Evolutionary conservation across 495 filamentous ascomycete species (phyloP), one percentile per base, ranked within the genome.

Genomic region (Lepidopterella palustris): DNA sequence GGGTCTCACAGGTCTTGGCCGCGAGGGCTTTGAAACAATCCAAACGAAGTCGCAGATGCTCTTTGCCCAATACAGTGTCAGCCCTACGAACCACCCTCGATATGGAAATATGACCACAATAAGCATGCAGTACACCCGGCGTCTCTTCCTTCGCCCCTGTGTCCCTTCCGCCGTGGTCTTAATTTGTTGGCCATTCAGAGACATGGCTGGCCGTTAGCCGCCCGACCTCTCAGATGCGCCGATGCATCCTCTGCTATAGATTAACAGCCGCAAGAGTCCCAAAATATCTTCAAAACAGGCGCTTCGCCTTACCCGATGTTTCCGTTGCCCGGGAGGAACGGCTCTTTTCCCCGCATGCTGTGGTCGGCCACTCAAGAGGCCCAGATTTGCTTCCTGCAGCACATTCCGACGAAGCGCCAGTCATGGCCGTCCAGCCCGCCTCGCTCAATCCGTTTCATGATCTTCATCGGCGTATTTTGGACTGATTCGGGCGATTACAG

Each of bases 221-320:
- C 62, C 62, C 53, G 24, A 39, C 53, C 15, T 49, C 39, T 40
- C 25, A 45, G 23, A 52, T 58, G 53, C 45, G 53, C 53, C 61
- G 31, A 60, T 28, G 32, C 57, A 29, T 21, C 49, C 35, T 60
- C 57, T 66, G 56, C 55, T 57, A n/a, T 53, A 62, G 64, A 54
- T 21, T 20, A 29, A 61, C 57, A 62, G 60, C 55, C 64, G 57
- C 57, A 59, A 56, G 5, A n/a, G 9, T 28, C 26, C 28, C 15
- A 29, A 45, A 53, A 65, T 26, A 53, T 52, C 60, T 45, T 67
- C 64, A 67, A 67, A n/a, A 67, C 60, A 59, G 63, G 64, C 64
- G 64, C 64, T 62, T 66, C 59, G 31, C 51, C 55, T 62, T 6
- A 8, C 63, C 42, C 45, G 42, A 47, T 20, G 20, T 20, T 4